Evolutionary conservation across 2,329 filamentous ascomycete genomes (phyloP).

Genomic region (Pseudogymnoascus sp.): DNA sequence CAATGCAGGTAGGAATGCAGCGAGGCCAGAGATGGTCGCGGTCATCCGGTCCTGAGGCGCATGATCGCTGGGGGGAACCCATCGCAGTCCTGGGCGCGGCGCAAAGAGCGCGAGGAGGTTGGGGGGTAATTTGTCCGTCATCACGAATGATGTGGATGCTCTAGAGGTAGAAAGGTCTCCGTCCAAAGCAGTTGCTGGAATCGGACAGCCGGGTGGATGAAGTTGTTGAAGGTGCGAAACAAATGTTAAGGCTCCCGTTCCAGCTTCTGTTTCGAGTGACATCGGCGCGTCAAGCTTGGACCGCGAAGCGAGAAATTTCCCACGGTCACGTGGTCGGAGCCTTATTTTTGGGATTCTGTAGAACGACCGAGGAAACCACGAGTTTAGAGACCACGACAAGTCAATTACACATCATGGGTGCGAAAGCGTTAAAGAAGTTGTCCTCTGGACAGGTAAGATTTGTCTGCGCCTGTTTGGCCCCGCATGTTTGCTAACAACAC

Average conservation of each 20-base stretch:
- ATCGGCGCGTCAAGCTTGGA: neutral
- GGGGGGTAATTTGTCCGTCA: conserved; percentile 95
- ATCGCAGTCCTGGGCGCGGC: conserved; percentile 84
- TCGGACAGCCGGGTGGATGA: neutral
- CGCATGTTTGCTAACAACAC: conserved; percentile 13
- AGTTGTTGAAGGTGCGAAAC: neutral
- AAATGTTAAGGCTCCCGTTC: neutral
- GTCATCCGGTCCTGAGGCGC: conserved; percentile 76
- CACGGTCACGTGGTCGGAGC: neutral
- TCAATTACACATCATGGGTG: conserved; percentile 35
- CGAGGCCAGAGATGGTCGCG: conserved; percentile 62
- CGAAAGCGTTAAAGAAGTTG: conserved; percentile 44
- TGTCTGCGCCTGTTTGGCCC: neutral
- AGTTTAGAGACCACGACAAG: neutral
- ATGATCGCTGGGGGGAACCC: conserved; percentile 73
- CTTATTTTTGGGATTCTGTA: neutral
- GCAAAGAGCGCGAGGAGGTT: conserved; percentile 92
- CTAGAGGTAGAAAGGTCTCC: neutral
- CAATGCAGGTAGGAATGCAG: conserved; percentile 63
- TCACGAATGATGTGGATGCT: conserved; percentile 30
- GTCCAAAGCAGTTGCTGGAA: neutral
- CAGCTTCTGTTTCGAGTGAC: neutral
- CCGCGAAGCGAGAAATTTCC: conserved; percentile 5
- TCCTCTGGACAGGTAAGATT: conserved; percentile 44
- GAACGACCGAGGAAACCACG: neutral